Evolutionary conservation across 768 basidiomycete genomes (phyloP).

Genomic region (Russula griseocarnosa): DNA sequence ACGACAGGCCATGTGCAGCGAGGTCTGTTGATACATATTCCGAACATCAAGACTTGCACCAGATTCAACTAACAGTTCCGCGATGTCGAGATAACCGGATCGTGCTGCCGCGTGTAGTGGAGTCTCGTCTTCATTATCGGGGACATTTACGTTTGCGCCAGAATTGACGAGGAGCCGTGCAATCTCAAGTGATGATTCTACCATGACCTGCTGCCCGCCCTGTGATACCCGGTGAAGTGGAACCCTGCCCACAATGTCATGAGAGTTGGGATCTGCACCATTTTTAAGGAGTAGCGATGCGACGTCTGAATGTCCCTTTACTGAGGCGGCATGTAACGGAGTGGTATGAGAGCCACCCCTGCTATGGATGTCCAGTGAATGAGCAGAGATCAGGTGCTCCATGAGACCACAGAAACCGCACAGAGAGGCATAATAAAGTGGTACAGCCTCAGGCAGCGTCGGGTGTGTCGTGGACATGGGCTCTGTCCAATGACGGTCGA

Average conservation of each 20-base stretch:
- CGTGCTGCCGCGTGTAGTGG: background rate
- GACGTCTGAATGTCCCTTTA: background rate
- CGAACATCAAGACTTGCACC: background rate
- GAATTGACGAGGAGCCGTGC: background rate
- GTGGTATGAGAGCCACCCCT: background rate
- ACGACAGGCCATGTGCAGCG: background rate
- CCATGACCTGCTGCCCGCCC: background rate
- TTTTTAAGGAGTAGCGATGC: background rate
- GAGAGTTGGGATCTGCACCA: background rate
- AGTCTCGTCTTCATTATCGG: background rate
- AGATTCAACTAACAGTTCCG: background rate
- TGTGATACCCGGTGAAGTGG: background rate
- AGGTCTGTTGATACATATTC: background rate
- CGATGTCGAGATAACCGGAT: background rate
- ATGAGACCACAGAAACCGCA: background rate
- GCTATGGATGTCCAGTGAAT: background rate
- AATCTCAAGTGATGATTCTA: background rate
- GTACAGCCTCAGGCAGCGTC: background rate
- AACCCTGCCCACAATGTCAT: background rate
- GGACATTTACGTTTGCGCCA: background rate
- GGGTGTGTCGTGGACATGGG: background rate
- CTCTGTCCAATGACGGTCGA: background rate
- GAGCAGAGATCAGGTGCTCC: background rate
- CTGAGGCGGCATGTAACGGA: background rate
- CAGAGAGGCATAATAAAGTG: background rate